Evolutionary conservation across 2,329 filamentous ascomycete genomes (phyloP), one percentile per base, ranked within the genome.

Genomic region (Aureobasidium sp.): DNA sequence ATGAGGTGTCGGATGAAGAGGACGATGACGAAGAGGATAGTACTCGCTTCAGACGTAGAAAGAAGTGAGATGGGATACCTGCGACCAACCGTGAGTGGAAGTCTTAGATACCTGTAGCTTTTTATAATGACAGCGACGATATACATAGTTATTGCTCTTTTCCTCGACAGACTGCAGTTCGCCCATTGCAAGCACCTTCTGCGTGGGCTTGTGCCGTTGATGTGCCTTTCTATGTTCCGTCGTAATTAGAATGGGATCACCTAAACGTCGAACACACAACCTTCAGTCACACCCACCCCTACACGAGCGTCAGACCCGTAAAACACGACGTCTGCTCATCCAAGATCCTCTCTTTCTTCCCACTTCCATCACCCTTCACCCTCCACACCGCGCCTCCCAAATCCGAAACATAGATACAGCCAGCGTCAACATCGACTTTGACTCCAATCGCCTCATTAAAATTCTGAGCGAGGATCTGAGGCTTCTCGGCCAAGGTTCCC

Each of bases 1-100:
- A 61, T 22, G 57, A 64, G 59, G 67, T 70, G 12, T 68, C 67
- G 37, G 72, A 74, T 7, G 80, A 81, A 37, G 81, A 79, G 45
- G 83, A 83, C 68, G 82, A 84, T 67, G 81, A 81, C 65, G 53
- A 57, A 47, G 37, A 22, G 29, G 34, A 11, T 17, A 58, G 55
- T 37, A 74, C 79, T 63, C 81, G 80, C 36, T 84, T 85, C 66
- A 78, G 78, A 66, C 74, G 79, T 64, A 77, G 76, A 68, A 74
- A 75, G 62, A 64, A 63, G 42, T 62, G 61, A 62, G 25, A 34
- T 44, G 1, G 2, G 1, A 48, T 17, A 5, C 9, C 8, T 11
- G 34, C 22, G 8, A 12, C 12, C 29, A 20, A 11, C 2, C 39
- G 17, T 27, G 8, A 11, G 14, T n/a, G 45, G 17, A 8, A 17